A percentile compares a stretch with the other conserved stretches of the same genome.
Evolutionary conservation across 1,139 yeast species (phyloP).

Genomic region (Pichia sp.): DNA sequence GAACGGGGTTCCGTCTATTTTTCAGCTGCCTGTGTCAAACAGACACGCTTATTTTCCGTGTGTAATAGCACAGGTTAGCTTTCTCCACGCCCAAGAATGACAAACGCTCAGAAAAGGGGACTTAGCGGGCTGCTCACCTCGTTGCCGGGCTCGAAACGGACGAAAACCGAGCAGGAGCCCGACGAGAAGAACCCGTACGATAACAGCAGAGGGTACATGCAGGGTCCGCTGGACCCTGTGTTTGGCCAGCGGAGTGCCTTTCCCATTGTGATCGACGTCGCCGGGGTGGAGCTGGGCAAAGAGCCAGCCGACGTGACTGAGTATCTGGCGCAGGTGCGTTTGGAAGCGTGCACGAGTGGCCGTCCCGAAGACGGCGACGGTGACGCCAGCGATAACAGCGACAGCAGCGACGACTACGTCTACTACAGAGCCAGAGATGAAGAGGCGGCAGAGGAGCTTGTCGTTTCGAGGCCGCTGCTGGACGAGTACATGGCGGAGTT

Average conservation of each 20-base stretch:
- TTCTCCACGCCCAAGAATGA: no score
- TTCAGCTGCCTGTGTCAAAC: neutral
- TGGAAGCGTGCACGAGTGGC: conserved; percentile 21
- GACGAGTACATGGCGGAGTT: conserved; percentile 19
- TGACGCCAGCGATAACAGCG: conserved; percentile 10
- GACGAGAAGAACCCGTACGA: neutral
- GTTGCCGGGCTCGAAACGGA: conserved; percentile 6
- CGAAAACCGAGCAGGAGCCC: neutral
- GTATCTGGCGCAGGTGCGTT: conserved; percentile 31
- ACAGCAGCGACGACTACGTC: conserved; percentile 5
- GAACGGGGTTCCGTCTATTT: neutral
- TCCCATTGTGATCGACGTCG: conserved; percentile 31
- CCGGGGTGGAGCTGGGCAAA: conserved; percentile 15
- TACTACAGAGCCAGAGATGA: conserved; percentile 1
- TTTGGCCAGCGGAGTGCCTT: conserved; percentile 43
- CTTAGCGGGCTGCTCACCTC: conserved; percentile 2
- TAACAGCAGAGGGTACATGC: conserved; percentile 17
- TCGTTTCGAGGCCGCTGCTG: neutral
- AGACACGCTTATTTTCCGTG: no score
- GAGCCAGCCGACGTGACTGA: conserved; percentile 26
- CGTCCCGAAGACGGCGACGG: neutral
- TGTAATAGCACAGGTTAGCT: no score
- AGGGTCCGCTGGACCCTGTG: conserved; percentile 36
- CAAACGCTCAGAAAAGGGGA: conserved; percentile 1
- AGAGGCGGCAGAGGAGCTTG: neutral